Conservation (phyloP, 2,329 filamentous ascomycete species). For the Simplicillium aogashimaense region DNA sequence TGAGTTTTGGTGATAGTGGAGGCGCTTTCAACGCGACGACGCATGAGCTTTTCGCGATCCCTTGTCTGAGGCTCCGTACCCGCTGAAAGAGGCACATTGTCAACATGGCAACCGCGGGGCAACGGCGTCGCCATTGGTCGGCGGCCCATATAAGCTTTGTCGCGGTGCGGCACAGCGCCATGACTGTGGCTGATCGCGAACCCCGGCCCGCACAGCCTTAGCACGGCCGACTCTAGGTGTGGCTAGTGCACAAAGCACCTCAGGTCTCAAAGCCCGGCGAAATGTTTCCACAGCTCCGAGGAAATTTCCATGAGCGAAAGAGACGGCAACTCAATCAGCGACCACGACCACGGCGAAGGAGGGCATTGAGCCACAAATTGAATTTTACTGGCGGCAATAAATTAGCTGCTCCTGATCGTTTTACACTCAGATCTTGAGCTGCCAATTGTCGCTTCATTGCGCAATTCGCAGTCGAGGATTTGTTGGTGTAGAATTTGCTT, state of each 20-base stretch:
- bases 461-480: too few species aligned
- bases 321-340: constrained; percentile 1
- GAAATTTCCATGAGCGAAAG: constrained; percentile 12
- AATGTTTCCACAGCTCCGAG: constrained; percentile 12
- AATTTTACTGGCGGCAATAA: not conserved
- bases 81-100: constrained; percentile 15
- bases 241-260: constrained; percentile 1
- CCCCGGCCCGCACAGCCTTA: constrained; percentile 1
- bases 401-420: not conserved
- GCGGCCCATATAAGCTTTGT: constrained; percentile 7
- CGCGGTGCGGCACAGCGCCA: constrained; percentile 13
- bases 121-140: constrained; percentile 40
- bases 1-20: constrained; percentile 8
- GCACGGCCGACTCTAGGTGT: constrained; percentile 2
- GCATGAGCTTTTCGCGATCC: constrained; percentile 5
- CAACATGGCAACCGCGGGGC: constrained; percentile 48
- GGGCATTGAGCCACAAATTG: not conserved
- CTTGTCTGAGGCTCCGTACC: constrained; percentile 10
- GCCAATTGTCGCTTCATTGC: not conserved
- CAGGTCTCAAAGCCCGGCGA: constrained; percentile 8
- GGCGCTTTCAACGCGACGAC: constrained; percentile 13
- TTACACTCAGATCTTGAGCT: not conserved
- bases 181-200: constrained; percentile 19
- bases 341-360: not conserved
- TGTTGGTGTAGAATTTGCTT: too few species aligned